These are phyloP conservation scores for Cyclostephanos tholiformis DNA, from an alignment of 108 stramenopile genomes.

Conservation along the genomic window DNA sequence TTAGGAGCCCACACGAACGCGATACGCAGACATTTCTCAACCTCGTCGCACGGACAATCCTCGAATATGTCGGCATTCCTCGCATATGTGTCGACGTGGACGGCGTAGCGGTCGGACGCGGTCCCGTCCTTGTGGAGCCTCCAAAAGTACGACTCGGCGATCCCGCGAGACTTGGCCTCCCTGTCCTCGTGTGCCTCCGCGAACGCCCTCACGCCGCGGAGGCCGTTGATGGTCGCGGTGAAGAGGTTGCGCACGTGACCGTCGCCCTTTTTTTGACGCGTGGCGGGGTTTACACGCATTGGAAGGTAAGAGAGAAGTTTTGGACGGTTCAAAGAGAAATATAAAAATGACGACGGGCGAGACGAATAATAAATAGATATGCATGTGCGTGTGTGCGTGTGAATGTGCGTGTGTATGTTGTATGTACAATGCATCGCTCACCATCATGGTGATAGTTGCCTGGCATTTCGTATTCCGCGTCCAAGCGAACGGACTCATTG, in stretches of 20 bases:
- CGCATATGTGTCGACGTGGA: constrained; percentile 5
- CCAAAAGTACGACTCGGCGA: constrained; percentile 37
- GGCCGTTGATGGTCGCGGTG: constrained; percentile 40
- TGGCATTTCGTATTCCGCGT: constrained; percentile 23
- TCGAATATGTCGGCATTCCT: constrained; percentile 6
- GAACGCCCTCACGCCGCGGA: constrained; percentile 28
- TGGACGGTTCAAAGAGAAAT: no score
- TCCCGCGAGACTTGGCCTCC: constrained; percentile 16
- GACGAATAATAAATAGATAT: no score
- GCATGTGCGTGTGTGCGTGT: no score
- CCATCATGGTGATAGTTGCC: constrained; percentile 35
- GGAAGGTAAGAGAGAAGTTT: no score
- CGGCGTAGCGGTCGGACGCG: constrained; percentile 21
- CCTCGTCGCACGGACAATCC: constrained; percentile 29
- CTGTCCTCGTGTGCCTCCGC: constrained; percentile 29
- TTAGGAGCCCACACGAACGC: constrained; percentile 39
- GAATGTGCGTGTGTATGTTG: no score
- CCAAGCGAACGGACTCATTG: constrained; percentile 39
- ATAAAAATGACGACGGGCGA: no score
- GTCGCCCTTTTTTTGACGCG: no score
- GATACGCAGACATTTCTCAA: constrained; percentile 26
- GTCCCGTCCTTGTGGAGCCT: constrained; percentile 12
- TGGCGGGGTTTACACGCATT: no score
- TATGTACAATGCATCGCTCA: constrained; percentile 3
- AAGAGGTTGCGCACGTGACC: constrained; percentile 42